phyloP scores from a whole-genome alignment of 2,329 filamentous ascomycete species.

The Hypoxylon sp. region DNA sequence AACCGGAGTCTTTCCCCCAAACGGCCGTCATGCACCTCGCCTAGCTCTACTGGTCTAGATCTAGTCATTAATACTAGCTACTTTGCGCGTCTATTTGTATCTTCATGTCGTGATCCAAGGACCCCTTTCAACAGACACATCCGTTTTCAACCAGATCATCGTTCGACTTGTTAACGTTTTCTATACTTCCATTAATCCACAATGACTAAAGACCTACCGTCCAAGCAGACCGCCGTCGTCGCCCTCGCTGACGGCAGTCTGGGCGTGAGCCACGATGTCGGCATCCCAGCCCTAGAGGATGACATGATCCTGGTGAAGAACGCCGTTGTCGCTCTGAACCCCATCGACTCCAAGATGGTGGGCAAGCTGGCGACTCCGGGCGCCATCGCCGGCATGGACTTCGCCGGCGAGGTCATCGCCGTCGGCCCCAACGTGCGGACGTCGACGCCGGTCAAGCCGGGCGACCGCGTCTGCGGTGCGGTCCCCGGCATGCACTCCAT shows the following conservation, averaged over 20 bases:
- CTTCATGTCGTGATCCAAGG: background rate
- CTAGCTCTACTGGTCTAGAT: background rate
- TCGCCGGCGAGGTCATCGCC: slow-evolving; percentile 33
- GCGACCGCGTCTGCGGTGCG: slow-evolving; percentile 49
- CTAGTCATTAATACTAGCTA: background rate
- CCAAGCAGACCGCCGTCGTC: slow-evolving; percentile 22
- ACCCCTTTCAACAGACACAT: background rate
- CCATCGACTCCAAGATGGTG: slow-evolving; percentile 35
- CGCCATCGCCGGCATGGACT: slow-evolving; percentile 36
- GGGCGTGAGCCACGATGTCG: slow-evolving; percentile 15
- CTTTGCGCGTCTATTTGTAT: background rate
- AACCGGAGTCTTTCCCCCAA: background rate
- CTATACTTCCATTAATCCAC: background rate
- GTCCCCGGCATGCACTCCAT: background rate
- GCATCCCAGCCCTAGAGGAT: slow-evolving; percentile 21
- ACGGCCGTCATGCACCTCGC: no score
- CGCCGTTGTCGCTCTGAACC: slow-evolving; percentile 37
- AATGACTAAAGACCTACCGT: slow-evolving; percentile 9
- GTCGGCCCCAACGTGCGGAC: slow-evolving; percentile 28
- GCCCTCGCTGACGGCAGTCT: slow-evolving; percentile 15
- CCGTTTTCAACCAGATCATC: background rate
- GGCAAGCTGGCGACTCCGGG: slow-evolving; percentile 22
- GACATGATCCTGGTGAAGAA: slow-evolving; percentile 27
- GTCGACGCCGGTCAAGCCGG: slow-evolving; percentile 35
- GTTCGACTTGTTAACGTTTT: background rate